Percentiles rank a stretch among this genome's conserved stretches.
phyloP scores from a whole-genome alignment of 768 basidiomycete genomes.

The Hebeloma cylindrosporum region DNA sequence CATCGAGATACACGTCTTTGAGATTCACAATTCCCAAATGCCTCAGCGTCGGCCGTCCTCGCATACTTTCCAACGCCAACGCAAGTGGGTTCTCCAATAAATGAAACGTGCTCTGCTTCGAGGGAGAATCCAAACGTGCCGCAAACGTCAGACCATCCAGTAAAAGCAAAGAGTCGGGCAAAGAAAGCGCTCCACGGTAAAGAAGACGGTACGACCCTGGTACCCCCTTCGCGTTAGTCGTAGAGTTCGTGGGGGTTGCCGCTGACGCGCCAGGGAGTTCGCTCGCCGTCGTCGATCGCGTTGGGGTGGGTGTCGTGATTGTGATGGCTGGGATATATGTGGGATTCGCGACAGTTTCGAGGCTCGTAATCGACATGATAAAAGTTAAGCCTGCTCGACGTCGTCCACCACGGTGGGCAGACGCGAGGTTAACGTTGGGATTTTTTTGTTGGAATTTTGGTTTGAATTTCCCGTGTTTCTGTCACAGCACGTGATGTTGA shows the following conservation, averaged over 20 bases:
- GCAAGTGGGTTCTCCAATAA: slow-evolving; percentile 70
- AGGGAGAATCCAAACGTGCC: slow-evolving; percentile 43
- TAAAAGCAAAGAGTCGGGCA: slow-evolving; percentile 69
- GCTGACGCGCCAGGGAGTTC: not conserved
- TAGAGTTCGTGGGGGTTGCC: slow-evolving; percentile 3
- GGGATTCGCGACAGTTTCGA: too few species aligned
- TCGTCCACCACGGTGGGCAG: too few species aligned
- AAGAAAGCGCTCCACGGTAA: slow-evolving; percentile 72
- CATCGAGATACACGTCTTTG: slow-evolving; percentile 59
- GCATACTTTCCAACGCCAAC: slow-evolving; percentile 77
- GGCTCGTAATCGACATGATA: too few species aligned
- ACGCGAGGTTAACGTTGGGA: too few species aligned
- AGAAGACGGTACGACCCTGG: slow-evolving; percentile 49
- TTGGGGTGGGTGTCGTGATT: too few species aligned
- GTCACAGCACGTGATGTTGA: too few species aligned
- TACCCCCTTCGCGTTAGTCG: not conserved
- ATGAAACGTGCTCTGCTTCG: slow-evolving; percentile 30
- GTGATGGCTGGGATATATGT: too few species aligned
- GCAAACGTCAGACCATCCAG: slow-evolving; percentile 77
- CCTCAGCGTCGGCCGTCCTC: slow-evolving; percentile 62
- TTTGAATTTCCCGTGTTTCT: too few species aligned
- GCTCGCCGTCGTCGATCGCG: not conserved
- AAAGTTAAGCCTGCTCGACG: too few species aligned
- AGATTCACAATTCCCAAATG: slow-evolving; percentile 56
- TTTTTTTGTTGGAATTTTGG: too few species aligned